Evolutionary conservation across 768 basidiomycete genomes (phyloP).

Genomic region (Sporobolomyces phaffii): DNA sequence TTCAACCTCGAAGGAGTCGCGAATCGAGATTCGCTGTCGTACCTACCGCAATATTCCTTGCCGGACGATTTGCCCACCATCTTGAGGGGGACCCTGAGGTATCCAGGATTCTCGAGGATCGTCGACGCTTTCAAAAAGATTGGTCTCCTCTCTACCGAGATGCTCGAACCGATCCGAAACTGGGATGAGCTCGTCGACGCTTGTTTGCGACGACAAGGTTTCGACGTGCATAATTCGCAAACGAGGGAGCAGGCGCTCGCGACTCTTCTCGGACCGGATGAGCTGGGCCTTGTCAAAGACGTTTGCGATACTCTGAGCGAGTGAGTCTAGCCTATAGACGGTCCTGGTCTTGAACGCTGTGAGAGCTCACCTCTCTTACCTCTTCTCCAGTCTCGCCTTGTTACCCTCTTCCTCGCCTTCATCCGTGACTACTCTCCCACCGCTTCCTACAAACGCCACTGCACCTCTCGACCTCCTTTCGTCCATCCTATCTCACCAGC

Average conservation of each 20-base stretch:
- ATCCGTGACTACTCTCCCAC: constrained; percentile 24
- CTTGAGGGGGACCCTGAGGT: constrained; percentile 81
- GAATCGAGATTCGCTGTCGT: constrained; percentile 73
- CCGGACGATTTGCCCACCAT: constrained; percentile 57
- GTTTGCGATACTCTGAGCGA: background rate
- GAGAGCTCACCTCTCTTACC: background rate
- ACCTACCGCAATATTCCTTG: constrained; percentile 62
- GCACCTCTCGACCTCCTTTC: constrained; percentile 67
- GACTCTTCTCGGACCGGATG: background rate
- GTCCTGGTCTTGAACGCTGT: no score
- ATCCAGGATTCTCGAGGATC: constrained; percentile 71
- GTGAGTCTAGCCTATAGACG: background rate
- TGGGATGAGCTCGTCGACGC: constrained; percentile 21
- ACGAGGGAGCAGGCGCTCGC: background rate
- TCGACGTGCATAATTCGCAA: background rate
- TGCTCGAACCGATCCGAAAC: constrained; percentile 21
- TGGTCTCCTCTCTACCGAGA: constrained; percentile 61
- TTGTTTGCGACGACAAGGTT: constrained; percentile 14
- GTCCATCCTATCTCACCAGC: constrained; percentile 61
- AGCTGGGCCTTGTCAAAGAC: background rate
- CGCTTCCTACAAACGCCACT: constrained; percentile 28
- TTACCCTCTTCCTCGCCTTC: background rate
- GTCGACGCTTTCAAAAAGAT: constrained; percentile 66
- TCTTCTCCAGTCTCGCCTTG: constrained; percentile 10
- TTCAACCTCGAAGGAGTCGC: constrained; percentile 74